Evolutionary conservation across 108 stramenopile species (phyloP).

Genomic region (Phaeodactylum tricornutum): DNA sequence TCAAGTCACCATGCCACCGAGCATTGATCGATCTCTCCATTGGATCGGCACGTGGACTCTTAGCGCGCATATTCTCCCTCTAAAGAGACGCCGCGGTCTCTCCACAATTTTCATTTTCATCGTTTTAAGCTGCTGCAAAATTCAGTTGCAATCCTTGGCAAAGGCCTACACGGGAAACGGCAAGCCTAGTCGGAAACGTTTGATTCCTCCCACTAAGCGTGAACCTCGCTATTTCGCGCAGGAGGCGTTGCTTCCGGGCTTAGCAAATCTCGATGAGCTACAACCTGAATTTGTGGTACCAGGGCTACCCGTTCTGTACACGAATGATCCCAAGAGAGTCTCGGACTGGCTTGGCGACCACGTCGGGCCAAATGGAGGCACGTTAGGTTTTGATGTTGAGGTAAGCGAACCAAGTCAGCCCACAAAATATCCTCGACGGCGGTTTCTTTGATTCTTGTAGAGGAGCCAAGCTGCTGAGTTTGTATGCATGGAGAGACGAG

Average conservation of each 20-base stretch:
- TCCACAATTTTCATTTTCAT: not conserved
- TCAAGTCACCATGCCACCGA: too few relatives aligned
- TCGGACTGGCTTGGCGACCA: conserved; percentile 43
- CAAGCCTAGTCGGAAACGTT: not conserved
- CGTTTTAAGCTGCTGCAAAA: not conserved
- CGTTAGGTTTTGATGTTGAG: conserved; percentile 29
- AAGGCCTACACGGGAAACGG: not conserved
- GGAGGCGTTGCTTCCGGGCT: not conserved
- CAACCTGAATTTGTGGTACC: not conserved
- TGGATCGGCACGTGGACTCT: too few relatives aligned
- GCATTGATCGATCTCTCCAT: too few relatives aligned
- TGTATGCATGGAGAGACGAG: too few relatives aligned
- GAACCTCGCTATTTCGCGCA: not conserved
- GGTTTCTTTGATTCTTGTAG: too few relatives aligned
- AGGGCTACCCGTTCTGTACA: conserved; percentile 40
- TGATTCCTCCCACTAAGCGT: not conserved
- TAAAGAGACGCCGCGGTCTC: not conserved
- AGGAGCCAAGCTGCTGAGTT: too few relatives aligned
- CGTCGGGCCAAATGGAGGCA: conserved; percentile 11
- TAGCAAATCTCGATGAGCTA: not conserved
- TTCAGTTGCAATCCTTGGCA: not conserved
- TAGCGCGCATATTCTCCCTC: too few relatives aligned
- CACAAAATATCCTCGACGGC: too few relatives aligned
- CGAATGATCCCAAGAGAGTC: conserved; percentile 36
- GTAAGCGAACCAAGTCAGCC: too few relatives aligned